Base-by-base conservation (phyloP, 2,329 filamentous ascomycete species). In the Clonostachys solani region DNA sequence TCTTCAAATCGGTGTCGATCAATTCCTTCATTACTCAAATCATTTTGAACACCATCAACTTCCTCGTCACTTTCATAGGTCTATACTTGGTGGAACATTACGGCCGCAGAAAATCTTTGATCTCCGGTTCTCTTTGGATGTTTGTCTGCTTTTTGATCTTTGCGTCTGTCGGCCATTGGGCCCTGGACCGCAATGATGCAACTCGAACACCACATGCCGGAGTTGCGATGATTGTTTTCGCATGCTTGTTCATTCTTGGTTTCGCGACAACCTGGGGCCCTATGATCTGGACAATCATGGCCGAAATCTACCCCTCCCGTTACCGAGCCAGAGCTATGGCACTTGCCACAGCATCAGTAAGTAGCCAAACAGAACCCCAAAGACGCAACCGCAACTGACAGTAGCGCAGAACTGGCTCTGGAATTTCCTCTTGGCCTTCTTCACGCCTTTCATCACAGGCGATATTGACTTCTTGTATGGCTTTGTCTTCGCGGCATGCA, bases 361-460 rank as follows among this genome's bases (percentile, higher is more conserved):
- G 23, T 29, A 10, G 3, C 23, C 9, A 0, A 29, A 29, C 23
- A 29, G n/a, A 29, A 29, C 23, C 9, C 23, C 2, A 29, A 10
- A 2, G 23, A 29, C 4, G 23, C 23, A 10, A 9, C 23, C 3
- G 9, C 9, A 10, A 9, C 23, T 29, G 4, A 29, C 23, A 10
- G 4, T 29, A 9, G 74, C 79, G 0, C 76, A 74, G 54, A 86
- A 86, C 63, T 86, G 83, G 83, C 69, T 74, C 33, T 89, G 83
- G 83, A 88, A 89, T 64, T 91, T 91, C 66, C 73, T 88, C 53
- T 77, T 84, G 50, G 81, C 80, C 0, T 92, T 92, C 71, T 89
- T 90, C 71, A 90, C 88, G 0, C 85, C 87, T 0, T 91, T 90
- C 65, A 91, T 92, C 60, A 87, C 83, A 0, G 69, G 73, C 0